Evolutionary conservation across 164 flowering plant genomes (phyloP).

Genomic region (Euptelea pleiosperma): DNA sequence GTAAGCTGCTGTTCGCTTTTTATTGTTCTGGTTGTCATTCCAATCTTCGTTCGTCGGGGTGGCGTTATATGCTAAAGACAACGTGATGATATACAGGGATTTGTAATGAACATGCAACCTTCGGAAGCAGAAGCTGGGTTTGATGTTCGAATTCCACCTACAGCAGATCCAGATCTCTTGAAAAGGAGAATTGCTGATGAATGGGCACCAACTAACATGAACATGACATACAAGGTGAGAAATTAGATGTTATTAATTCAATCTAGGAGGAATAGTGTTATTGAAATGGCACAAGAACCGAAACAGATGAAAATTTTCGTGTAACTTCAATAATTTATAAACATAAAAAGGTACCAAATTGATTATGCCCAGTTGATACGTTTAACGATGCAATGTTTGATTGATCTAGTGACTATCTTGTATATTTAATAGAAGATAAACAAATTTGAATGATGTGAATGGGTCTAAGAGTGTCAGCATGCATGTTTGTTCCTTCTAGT

Average conservation of each 20-base stretch:
- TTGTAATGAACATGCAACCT: conserved; percentile 96
- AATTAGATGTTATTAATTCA: neutral
- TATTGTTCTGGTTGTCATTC: neutral
- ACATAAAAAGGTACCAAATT: neutral
- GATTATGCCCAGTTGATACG: neutral
- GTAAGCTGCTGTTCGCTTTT: conserved; percentile 30
- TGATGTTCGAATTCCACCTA: conserved; percentile 78
- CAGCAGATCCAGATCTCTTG: conserved; percentile 63
- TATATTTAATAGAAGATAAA: no score
- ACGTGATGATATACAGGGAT: conserved; percentile 46
- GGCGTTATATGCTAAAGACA: neutral
- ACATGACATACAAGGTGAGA: conserved; percentile 72
- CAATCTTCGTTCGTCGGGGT: neutral
- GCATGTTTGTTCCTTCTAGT: no score
- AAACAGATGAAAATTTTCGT: no score
- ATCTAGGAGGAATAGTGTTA: neutral
- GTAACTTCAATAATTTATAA: neutral
- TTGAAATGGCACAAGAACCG: neutral
- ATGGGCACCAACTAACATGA: conserved; percentile 85
- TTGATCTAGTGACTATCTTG: no score
- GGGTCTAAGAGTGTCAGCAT: no score
- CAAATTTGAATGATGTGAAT: neutral
- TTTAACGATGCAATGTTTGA: neutral
- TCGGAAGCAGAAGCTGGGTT: conserved; percentile 97
- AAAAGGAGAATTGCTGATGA: conserved; percentile 69